Evolutionary conservation across 176 grass and related monocot species (phyloP).

Genomic region (Pontederia paniculata): DNA sequence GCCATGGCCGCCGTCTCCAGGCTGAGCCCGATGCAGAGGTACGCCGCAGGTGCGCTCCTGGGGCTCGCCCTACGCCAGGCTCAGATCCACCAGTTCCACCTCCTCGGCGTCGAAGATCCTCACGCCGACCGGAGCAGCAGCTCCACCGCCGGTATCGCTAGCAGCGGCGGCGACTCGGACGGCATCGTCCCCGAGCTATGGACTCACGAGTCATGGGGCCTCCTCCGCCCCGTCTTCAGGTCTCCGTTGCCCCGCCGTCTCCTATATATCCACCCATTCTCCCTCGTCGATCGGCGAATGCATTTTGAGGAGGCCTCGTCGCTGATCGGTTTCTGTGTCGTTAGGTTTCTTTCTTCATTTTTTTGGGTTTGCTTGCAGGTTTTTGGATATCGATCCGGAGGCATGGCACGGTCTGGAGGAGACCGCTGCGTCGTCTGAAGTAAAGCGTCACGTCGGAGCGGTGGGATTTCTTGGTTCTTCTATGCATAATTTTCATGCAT

Average conservation of each 20-base stretch:
- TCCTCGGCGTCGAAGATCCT: neutral
- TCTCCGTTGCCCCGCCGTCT: neutral
- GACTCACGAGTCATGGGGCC: neutral
- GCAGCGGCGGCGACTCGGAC: no score
- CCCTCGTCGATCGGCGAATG: neutral
- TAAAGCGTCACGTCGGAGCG: neutral
- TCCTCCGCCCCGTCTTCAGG: conserved; percentile 8
- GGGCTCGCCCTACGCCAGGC: conserved; percentile 4
- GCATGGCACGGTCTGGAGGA: neutral
- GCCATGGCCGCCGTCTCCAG: neutral
- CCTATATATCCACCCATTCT: neutral
- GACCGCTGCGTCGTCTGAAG: neutral
- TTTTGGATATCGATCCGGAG: conserved; percentile 6
- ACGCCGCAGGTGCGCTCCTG: conserved; percentile 2
- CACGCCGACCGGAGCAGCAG: neutral
- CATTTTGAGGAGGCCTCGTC: neutral
- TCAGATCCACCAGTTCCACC: neutral
- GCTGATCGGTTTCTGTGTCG: neutral
- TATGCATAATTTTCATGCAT: neutral
- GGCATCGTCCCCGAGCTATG: neutral
- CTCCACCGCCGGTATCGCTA: no score
- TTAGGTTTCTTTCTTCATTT: neutral
- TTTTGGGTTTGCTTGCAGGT: neutral
- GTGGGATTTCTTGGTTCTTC: neutral
- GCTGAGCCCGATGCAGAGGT: neutral